phyloP scores from a whole-genome alignment of 2,329 filamentous ascomycete species.

The Ramichloridium luteum region DNA sequence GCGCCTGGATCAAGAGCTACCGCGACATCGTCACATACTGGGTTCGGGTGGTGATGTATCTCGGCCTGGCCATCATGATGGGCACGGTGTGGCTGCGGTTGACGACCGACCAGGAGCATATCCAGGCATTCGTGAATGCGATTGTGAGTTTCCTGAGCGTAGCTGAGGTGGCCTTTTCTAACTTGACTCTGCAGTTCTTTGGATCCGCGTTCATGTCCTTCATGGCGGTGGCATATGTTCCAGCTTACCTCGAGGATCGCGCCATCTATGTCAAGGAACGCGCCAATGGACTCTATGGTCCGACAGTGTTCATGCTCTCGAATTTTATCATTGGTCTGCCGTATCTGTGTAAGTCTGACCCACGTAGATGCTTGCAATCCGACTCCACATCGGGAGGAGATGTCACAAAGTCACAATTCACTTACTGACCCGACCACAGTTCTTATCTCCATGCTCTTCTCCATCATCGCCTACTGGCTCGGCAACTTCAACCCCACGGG shows the following conservation, averaged over 20 bases:
- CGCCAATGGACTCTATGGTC: conserved; percentile 68
- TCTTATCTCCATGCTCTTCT: conserved; percentile 64
- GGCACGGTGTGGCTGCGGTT: conserved; percentile 77
- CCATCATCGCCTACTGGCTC: conserved; percentile 66
- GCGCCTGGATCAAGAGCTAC: conserved; percentile 69
- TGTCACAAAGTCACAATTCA: too few relatives aligned
- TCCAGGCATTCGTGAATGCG: conserved; percentile 68
- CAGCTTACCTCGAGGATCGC: conserved; percentile 69
- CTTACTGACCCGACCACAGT: conserved; percentile 29
- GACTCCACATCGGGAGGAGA: too few relatives aligned
- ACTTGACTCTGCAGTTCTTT: conserved; percentile 28
- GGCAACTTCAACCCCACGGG: conserved; percentile 58
- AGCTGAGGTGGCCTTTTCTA: neutral
- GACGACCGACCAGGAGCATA: conserved; percentile 51
- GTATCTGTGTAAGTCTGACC: conserved; percentile 46
- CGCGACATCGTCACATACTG: conserved; percentile 71
- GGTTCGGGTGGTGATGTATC: conserved; percentile 69
- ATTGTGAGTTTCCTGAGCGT: conserved; percentile 33
- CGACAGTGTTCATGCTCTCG: conserved; percentile 57
- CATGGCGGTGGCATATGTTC: conserved; percentile 64
- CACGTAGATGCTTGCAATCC: neutral
- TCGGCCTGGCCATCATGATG: conserved; percentile 67
- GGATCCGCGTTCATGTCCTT: conserved; percentile 42
- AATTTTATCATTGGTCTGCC: conserved; percentile 77
- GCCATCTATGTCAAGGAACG: conserved; percentile 63